phyloP scores from a whole-genome alignment of 441 rosid species.

The Rhodomyrtus psidioides region DNA sequence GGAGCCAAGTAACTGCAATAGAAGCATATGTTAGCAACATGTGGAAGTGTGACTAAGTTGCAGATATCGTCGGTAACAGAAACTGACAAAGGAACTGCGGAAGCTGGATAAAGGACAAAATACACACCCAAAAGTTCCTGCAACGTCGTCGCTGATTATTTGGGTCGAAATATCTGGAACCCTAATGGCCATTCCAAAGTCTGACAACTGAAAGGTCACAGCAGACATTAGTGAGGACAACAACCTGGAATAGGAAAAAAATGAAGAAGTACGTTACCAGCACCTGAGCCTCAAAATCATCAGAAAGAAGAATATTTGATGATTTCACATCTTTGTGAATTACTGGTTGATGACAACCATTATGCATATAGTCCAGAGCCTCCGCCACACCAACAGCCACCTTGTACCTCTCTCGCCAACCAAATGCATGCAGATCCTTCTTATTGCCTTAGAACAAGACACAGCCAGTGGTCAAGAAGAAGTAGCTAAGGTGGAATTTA shows the following conservation, averaged over 20 bases:
- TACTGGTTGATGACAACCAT: slow-evolving; percentile 4
- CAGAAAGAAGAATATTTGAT: slow-evolving; percentile 12
- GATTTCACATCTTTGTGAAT: slow-evolving; percentile 18
- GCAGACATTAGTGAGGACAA: neutral
- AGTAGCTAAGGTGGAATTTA: neutral
- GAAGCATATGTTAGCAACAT: neutral
- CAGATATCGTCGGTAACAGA: neutral
- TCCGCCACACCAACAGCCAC: slow-evolving; percentile 14
- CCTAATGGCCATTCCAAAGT: slow-evolving; percentile 16
- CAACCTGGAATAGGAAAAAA: neutral
- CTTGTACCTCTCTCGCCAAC: slow-evolving; percentile 14
- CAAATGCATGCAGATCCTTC: slow-evolving; percentile 7
- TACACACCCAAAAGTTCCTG: slow-evolving; percentile 16
- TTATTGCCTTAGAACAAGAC: slow-evolving; percentile 3
- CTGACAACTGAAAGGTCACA: slow-evolving; percentile 7
- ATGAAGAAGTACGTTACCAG: neutral
- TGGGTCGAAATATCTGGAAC: slow-evolving; percentile 7
- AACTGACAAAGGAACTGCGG: neutral
- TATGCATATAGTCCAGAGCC: slow-evolving; percentile 15
- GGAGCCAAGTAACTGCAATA: slow-evolving; percentile 16
- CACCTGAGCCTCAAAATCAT: slow-evolving; percentile 19
- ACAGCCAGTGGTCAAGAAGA: neutral
- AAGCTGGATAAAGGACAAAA: neutral
- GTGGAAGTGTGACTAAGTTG: neutral
- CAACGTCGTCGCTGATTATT: slow-evolving; percentile 1